Conservation (phyloP, 805 yeast species). For the Cyberlindnera saturnus region DNA sequence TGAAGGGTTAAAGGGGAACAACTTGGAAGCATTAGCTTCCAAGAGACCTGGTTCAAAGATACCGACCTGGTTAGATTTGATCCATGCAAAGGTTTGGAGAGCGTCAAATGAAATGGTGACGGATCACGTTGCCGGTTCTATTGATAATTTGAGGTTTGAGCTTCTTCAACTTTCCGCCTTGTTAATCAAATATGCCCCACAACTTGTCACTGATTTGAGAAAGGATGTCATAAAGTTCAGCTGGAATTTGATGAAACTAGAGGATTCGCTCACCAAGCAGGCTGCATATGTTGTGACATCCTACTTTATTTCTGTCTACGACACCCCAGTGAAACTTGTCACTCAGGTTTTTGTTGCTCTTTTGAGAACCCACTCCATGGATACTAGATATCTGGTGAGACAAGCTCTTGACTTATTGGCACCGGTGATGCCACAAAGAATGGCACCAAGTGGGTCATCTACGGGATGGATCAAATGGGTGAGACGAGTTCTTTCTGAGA, state of each 20-base stretch:
- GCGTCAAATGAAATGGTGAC: constrained; percentile 47
- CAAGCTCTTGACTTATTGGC: constrained; percentile 87
- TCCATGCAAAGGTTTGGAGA: constrained; percentile 71
- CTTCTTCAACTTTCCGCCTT: constrained; percentile 76
- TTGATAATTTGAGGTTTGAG: constrained; percentile 72
- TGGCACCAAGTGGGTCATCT: constrained; percentile 43
- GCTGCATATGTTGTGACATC: constrained; percentile 89
- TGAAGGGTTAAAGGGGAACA: constrained; percentile 48
- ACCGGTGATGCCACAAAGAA: constrained; percentile 72
- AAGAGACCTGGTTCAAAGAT: constrained; percentile 23
- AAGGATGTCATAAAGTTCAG: constrained; percentile 89
- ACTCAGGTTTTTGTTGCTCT: constrained; percentile 90
- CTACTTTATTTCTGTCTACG: constrained; percentile 79
- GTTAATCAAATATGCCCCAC: constrained; percentile 63
- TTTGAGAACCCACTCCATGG: constrained; percentile 77
- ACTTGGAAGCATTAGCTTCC: constrained; percentile 41
- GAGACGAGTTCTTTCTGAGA: constrained; percentile 84
- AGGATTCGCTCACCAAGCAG: constrained; percentile 83
- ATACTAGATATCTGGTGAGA: constrained; percentile 74
- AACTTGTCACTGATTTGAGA: constrained; percentile 49
- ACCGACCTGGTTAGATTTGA: constrained; percentile 57
- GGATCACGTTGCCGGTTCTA: constrained; percentile 54
- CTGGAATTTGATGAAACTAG: constrained; percentile 89
- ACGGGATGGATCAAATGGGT: constrained; percentile 90
- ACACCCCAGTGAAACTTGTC: constrained; percentile 82